A percentile compares a stretch with the other conserved stretches of the same genome.
Evolutionary conservation across 805 yeast genomes (phyloP).

Genomic region (Henningerozyma blattae): DNA sequence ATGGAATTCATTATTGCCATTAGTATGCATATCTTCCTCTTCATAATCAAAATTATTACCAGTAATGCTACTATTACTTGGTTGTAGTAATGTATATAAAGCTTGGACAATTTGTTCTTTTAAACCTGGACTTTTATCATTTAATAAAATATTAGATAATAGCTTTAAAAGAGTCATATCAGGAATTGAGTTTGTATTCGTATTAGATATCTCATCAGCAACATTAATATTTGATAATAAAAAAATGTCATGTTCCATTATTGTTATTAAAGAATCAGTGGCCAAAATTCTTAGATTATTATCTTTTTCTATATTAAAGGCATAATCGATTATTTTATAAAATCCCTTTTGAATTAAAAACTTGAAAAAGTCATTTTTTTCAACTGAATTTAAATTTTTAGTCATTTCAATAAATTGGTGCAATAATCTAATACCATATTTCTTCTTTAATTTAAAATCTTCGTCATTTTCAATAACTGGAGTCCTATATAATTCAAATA

Average conservation of each 20-base stretch:
- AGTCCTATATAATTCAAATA: slow-evolving; percentile 45
- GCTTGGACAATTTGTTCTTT: slow-evolving; percentile 81
- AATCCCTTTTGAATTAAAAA: slow-evolving; percentile 57
- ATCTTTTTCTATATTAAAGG: slow-evolving; percentile 39
- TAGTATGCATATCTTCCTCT: not conserved
- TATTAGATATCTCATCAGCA: slow-evolving; percentile 2
- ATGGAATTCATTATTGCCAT: too few relatives aligned
- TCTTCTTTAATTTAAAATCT: slow-evolving; percentile 24
- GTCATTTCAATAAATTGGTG: slow-evolving; percentile 74
- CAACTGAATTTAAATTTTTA: slow-evolving; percentile 51
- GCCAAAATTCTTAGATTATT: slow-evolving; percentile 48
- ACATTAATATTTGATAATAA: slow-evolving; percentile 15
- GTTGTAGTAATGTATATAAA: slow-evolving; percentile 58
- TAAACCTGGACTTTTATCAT: slow-evolving; percentile 57
- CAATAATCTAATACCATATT: slow-evolving; percentile 66
- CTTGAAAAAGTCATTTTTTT: slow-evolving; percentile 53
- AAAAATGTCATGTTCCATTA: slow-evolving; percentile 74
- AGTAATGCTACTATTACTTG: slow-evolving; percentile 17
- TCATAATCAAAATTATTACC: slow-evolving; percentile 19
- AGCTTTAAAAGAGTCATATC: slow-evolving; percentile 49
- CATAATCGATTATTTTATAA: slow-evolving; percentile 57
- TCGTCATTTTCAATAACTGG: slow-evolving; percentile 4
- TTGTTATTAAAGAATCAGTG: slow-evolving; percentile 66
- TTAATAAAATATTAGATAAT: slow-evolving; percentile 45
- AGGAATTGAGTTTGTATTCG: slow-evolving; percentile 12